phyloP scores from a whole-genome alignment of 345 rosid genomes.

The Limnanthes douglasii region DNA sequence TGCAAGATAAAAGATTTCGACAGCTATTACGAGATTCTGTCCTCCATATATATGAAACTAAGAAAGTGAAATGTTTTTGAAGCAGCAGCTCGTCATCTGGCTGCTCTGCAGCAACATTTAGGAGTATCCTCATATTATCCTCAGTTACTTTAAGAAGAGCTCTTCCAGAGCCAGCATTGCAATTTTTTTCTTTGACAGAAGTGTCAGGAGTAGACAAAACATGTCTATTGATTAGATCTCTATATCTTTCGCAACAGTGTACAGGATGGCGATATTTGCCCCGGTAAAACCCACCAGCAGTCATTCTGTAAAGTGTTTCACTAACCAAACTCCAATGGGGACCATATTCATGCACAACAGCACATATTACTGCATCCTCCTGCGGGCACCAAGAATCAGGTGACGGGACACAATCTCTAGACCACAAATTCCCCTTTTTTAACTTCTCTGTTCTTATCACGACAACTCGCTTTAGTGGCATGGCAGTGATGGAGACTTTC shows the following conservation, averaged over 20 bases:
- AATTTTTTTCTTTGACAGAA: constrained; percentile 44
- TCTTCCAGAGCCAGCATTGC: constrained; percentile 64
- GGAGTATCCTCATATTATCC: constrained; percentile 66
- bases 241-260: constrained; percentile 88
- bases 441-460: constrained; percentile 83
- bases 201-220: constrained; percentile 55
- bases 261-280: constrained; percentile 92
- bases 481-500: constrained; percentile 55
- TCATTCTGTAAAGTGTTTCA: constrained; percentile 68
- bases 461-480: constrained; percentile 76
- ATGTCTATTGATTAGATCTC: constrained; percentile 73
- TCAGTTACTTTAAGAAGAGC: constrained; percentile 90
- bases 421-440: constrained; percentile 85
- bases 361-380: constrained; percentile 98
- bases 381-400: constrained; percentile 93
- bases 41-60: constrained; percentile 83
- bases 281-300: constrained; percentile 88
- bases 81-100: constrained; percentile 82
- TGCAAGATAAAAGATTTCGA: constrained; percentile 19
- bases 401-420: constrained; percentile 80
- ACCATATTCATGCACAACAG: constrained; percentile 97
- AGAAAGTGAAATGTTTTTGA: constrained; percentile 78
- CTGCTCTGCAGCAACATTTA: constrained; percentile 59
- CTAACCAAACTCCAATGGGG: constrained; percentile 81
- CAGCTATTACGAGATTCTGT: constrained; percentile 13